Conservation (phyloP, 345 rosid species). For the Citrus glauca region DNA sequence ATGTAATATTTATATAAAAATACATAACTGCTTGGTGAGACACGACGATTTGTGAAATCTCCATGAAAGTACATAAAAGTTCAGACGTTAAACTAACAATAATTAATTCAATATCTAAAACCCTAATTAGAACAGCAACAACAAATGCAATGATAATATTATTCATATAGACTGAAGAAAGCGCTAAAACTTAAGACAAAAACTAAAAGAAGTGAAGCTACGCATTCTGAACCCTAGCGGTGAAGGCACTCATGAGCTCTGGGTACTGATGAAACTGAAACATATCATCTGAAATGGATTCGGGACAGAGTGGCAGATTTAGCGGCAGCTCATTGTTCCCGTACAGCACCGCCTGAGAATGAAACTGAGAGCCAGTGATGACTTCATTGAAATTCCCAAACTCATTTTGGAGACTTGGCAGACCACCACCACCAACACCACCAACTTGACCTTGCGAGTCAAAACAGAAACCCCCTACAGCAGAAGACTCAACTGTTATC, state of each 20-base stretch:
- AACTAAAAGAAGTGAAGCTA: neutral
- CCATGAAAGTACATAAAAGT: neutral
- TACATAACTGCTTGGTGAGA: neutral
- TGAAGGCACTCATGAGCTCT: constrained; percentile 27
- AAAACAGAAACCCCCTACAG: neutral
- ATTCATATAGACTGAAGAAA: neutral
- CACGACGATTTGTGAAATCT: neutral
- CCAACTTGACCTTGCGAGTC: constrained; percentile 7
- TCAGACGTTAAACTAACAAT: neutral
- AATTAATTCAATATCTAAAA: too few relatives aligned
- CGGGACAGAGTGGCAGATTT: constrained; percentile 23
- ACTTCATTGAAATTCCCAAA: constrained; percentile 20
- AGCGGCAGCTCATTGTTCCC: neutral
- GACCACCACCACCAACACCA: too few relatives aligned
- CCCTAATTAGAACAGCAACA: neutral
- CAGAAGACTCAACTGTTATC: constrained; percentile 16
- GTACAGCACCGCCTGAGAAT: constrained; percentile 1
- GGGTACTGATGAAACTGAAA: constrained; percentile 34
- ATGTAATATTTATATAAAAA: neutral
- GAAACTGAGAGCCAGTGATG: neutral
- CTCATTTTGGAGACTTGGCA: neutral
- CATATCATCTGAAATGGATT: constrained; percentile 29
- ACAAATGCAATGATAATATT: neutral
- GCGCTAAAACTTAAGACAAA: too few relatives aligned
- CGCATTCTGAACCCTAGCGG: constrained; percentile 38